These are phyloP conservation scores for Prunus persica DNA, from an alignment of 306 rosid species.

Conservation along the genomic window DNA sequence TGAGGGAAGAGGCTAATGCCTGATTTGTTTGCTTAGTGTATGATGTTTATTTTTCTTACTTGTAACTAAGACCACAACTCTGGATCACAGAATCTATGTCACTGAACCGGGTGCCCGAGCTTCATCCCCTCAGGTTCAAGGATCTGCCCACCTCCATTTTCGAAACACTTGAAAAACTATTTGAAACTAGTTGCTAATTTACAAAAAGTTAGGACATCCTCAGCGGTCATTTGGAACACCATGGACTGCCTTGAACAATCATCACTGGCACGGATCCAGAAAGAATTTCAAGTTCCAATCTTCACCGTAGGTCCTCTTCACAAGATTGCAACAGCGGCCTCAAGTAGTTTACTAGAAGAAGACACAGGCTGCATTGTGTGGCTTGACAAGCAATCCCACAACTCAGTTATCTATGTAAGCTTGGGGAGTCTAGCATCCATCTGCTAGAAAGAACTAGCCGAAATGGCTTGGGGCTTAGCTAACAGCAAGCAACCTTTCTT, in stretches of 20 bases:
- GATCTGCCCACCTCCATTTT: conserved; percentile 39
- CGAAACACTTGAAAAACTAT: background rate
- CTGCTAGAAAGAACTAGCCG: no score
- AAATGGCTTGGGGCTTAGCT: no score
- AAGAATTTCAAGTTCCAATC: conserved; percentile 20
- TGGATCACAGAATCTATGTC: conserved; percentile 23
- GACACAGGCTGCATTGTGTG: conserved; percentile 24
- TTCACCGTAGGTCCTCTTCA: conserved; percentile 52
- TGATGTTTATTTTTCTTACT: background rate
- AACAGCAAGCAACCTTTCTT: no score
- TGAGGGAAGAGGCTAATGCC: no score
- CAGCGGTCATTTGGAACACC: conserved; percentile 48
- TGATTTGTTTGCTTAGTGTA: background rate
- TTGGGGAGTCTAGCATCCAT: conserved; percentile 35
- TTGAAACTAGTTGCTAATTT: background rate
- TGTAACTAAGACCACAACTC: background rate
- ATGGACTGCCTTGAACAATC: conserved; percentile 29
- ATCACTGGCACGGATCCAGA: conserved; percentile 22
- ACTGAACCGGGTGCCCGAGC: conserved; percentile 29
- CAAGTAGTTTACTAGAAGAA: conserved; percentile 20
- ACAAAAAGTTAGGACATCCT: conserved; percentile 18
- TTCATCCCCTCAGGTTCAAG: conserved; percentile 42
- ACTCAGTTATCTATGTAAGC: conserved; percentile 38
- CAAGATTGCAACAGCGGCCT: conserved; percentile 20
- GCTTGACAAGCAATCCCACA: conserved; percentile 18